These are phyloP conservation scores for Exophiala alcalophila DNA, from an alignment of 2,329 filamentous ascomycete species.

Conservation along the genomic window DNA sequence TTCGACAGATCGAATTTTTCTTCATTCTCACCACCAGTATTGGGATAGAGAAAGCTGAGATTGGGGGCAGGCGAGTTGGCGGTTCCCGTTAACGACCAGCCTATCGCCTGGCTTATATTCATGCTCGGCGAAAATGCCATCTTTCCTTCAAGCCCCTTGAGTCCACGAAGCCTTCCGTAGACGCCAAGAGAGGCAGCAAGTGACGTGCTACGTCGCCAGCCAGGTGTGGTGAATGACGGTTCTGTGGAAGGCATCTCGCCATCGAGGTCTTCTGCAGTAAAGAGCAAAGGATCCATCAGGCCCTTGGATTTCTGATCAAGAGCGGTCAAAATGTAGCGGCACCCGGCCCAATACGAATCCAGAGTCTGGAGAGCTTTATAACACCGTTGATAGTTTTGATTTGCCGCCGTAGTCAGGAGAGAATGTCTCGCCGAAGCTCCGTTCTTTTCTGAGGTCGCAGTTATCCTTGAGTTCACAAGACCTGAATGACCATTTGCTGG, in stretches of 20 bases:
- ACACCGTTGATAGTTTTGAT: constrained; percentile 82
- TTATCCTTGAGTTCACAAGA: constrained; percentile 8
- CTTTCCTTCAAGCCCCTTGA: constrained; percentile 33
- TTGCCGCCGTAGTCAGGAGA: constrained; percentile 74
- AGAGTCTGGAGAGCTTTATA: constrained; percentile 79
- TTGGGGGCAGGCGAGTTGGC: constrained; percentile 83
- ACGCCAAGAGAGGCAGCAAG: constrained; percentile 35
- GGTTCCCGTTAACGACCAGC: constrained; percentile 83
- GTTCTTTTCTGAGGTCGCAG: constrained; percentile 10
- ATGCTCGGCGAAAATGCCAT: constrained; percentile 45
- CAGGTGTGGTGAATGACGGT: constrained; percentile 50
- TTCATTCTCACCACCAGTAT: constrained; percentile 30
- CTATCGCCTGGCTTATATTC: constrained; percentile 61
- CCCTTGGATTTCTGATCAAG: constrained; percentile 85
- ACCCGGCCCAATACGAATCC: constrained; percentile 82
- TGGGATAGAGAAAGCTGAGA: constrained; percentile 75
- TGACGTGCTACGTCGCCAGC: constrained; percentile 45
- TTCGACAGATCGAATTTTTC: background rate
- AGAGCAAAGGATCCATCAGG: constrained; percentile 70
- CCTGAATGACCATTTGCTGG: constrained; percentile 16
- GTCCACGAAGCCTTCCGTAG: constrained; percentile 12
- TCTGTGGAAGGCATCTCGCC: constrained; percentile 55
- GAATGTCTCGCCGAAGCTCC: constrained; percentile 60
- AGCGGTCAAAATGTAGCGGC: constrained; percentile 81
- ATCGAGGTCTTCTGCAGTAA: constrained; percentile 72